These are phyloP conservation scores for Elongisporangium undulatum DNA, from an alignment of 352 stramenopile genomes.

Conservation along the genomic window DNA sequence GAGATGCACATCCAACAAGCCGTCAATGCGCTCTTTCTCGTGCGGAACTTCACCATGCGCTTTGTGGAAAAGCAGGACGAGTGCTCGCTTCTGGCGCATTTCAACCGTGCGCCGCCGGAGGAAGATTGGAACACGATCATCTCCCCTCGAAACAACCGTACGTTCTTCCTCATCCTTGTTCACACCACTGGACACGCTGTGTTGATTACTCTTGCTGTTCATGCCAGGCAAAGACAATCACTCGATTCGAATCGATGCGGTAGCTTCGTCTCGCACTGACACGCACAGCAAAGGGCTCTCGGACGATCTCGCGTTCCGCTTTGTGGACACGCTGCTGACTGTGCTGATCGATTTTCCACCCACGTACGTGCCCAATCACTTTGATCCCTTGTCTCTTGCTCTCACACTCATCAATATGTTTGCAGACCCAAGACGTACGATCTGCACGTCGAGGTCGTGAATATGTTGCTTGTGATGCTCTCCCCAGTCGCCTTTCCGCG, in stretches of 20 bases:
- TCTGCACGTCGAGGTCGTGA: slow-evolving; percentile 74
- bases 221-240: slow-evolving; percentile 19
- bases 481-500: slow-evolving; percentile 59
- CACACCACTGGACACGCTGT: too few relatives aligned
- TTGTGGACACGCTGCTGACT: slow-evolving; percentile 61
- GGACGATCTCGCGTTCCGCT: slow-evolving; percentile 58
- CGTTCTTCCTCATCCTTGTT: slow-evolving; percentile 2
- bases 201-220: not conserved
- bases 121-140: slow-evolving; percentile 23
- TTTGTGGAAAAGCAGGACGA: slow-evolving; percentile 72
- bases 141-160: slow-evolving; percentile 18
- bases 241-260: slow-evolving; percentile 25
- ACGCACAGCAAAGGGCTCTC: slow-evolving; percentile 15
- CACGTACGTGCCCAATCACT: slow-evolving; percentile 31
- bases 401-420: not conserved
- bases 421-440: slow-evolving; percentile 46
- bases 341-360: slow-evolving; percentile 53
- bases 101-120: slow-evolving; percentile 30
- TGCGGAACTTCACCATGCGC: slow-evolving; percentile 66
- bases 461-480: slow-evolving; percentile 63
- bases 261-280: slow-evolving; percentile 2
- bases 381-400: not conserved
- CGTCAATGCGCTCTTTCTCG: slow-evolving; percentile 71
- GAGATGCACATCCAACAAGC: slow-evolving; percentile 42
- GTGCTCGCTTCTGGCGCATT: slow-evolving; percentile 54